Conservation (phyloP, 441 rosid genomes). For the Bocquillonia castaneifolia region DNA sequence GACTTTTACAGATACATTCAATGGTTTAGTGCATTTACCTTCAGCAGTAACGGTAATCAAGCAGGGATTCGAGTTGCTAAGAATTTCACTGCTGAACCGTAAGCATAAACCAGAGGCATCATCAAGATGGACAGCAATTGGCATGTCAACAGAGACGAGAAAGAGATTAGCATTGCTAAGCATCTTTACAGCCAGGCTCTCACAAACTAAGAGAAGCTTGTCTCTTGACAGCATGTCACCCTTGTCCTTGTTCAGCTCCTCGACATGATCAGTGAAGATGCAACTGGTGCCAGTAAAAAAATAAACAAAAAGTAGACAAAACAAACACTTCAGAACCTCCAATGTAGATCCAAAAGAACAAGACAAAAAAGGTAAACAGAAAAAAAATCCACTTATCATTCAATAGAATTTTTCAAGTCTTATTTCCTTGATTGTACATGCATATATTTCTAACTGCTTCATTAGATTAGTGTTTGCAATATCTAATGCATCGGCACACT, state of each 20-base stretch:
- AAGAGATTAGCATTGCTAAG: conserved; percentile 74
- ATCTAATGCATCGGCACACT: background rate
- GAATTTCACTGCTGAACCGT: conserved; percentile 75
- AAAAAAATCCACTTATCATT: background rate
- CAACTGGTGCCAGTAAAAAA: conserved; percentile 39
- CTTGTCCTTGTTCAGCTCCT: conserved; percentile 48
- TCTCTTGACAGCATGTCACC: conserved; percentile 42
- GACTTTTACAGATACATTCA: conserved; percentile 55
- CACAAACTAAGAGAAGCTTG: conserved; percentile 61
- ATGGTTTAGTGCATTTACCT: conserved; percentile 78
- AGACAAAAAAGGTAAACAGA: background rate
- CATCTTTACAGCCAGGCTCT: conserved; percentile 63
- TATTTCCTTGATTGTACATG: background rate
- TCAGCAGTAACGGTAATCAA: conserved; percentile 65
- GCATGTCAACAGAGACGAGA: conserved; percentile 79
- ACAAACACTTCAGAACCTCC: conserved; percentile 12
- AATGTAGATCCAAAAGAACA: conserved; percentile 5
- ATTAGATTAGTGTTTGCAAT: background rate
- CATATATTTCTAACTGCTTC: background rate
- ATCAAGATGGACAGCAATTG: conserved; percentile 59
- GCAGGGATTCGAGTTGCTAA: conserved; percentile 74
- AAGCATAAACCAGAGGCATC: conserved; percentile 76
- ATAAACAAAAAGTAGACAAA: background rate
- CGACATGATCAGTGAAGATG: conserved; percentile 56
- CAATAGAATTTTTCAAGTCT: background rate